phyloP scores from a whole-genome alignment of 257 asterid species.

The Lavandula angustifolia region DNA sequence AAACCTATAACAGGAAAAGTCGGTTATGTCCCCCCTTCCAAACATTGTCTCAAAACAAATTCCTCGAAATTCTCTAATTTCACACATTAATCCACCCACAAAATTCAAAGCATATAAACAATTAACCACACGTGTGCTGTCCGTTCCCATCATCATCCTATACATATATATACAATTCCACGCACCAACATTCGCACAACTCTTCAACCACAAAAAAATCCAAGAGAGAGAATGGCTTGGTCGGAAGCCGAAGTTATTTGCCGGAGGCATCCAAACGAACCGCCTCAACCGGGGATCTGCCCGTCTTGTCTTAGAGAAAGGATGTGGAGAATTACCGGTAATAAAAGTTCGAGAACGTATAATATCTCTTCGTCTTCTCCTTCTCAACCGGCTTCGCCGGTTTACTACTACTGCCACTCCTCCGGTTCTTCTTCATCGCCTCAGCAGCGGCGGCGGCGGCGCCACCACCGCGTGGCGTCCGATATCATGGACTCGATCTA shows the following conservation, averaged over 20 bases:
- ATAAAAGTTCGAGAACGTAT: neutral
- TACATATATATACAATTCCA: slow-evolving; percentile 5
- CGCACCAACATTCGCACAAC: slow-evolving; percentile 22
- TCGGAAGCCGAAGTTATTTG: slow-evolving; percentile 47
- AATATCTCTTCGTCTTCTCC: slow-evolving; percentile 25
- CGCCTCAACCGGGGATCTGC: slow-evolving; percentile 69
- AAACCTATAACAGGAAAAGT: slow-evolving; percentile 22
- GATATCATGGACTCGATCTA: slow-evolving; percentile 42
- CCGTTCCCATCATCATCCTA: neutral
- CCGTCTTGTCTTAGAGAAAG: slow-evolving; percentile 60
- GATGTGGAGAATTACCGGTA: slow-evolving; percentile 39
- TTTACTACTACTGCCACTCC: slow-evolving; percentile 24
- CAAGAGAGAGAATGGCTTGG: slow-evolving; percentile 44
- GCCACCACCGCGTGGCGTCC: slow-evolving; percentile 48
- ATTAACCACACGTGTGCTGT: slow-evolving; percentile 34
- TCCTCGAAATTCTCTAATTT: slow-evolving; percentile 11
- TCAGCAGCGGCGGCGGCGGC: slow-evolving; percentile 35
- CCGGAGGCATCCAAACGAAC: slow-evolving; percentile 55
- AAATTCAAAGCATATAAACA: neutral
- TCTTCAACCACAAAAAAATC: neutral
- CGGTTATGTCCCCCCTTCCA: slow-evolving; percentile 18
- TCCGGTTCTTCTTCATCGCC: slow-evolving; percentile 40
- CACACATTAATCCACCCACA: neutral
- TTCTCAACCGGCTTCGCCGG: slow-evolving; percentile 34
- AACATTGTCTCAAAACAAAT: neutral